phyloP scores from a whole-genome alignment of 2,329 filamentous ascomycete species.

The Monilinia laxa region DNA sequence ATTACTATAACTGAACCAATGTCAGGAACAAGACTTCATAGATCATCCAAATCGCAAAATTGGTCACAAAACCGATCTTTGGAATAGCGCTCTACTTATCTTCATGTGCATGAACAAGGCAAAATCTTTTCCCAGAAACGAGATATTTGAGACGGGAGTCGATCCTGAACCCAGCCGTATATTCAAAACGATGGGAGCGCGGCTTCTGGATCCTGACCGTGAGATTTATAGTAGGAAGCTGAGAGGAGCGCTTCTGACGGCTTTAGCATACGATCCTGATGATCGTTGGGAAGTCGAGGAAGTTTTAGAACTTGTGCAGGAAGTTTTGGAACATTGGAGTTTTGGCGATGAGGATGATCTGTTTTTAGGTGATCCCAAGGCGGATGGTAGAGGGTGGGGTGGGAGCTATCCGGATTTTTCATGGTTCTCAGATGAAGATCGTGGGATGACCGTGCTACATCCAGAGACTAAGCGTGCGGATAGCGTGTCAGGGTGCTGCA shows the following conservation, averaged over 20 bases:
- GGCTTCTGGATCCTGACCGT: not conserved
- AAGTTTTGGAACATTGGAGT: not conserved
- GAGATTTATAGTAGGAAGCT: conserved; percentile 6
- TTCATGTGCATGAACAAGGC: not conserved
- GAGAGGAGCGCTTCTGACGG: not conserved
- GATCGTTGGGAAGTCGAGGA: not conserved
- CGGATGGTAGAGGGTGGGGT: not conserved
- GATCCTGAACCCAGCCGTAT: not conserved
- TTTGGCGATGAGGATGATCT: not conserved
- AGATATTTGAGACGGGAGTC: not conserved
- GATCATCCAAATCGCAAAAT: not conserved
- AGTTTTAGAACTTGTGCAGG: not conserved
- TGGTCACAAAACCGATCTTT: not conserved
- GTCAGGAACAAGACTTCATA: not conserved
- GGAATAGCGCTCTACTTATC: not conserved
- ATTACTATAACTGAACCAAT: not conserved
- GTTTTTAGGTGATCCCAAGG: not conserved
- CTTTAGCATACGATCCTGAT: not conserved
- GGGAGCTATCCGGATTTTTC: not conserved
- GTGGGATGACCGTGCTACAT: not conserved
- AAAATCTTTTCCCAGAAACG: fast-evolving
- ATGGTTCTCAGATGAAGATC: fast-evolving
- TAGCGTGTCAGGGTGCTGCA: not conserved
- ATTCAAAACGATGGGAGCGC: not conserved
- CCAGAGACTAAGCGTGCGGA: no score